Conservation (phyloP, 306 rosid species). For the Crotalaria pallida region DNA sequence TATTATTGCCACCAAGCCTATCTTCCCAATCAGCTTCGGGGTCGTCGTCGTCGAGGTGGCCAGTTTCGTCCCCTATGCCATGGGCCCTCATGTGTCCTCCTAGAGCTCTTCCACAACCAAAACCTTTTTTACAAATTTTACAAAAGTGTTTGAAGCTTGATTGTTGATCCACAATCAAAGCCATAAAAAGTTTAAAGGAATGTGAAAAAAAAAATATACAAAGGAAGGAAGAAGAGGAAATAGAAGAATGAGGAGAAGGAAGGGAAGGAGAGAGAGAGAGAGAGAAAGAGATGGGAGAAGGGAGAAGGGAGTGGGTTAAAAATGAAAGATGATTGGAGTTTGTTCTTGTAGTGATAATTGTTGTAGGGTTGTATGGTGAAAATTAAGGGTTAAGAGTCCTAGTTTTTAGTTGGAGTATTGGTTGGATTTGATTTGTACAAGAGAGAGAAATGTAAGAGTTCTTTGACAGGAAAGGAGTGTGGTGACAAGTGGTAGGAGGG, state of each 20-base stretch:
- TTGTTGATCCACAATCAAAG: slow-evolving; percentile 57
- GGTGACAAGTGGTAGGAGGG: slow-evolving; percentile 71
- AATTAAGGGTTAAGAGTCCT: slow-evolving; percentile 52
- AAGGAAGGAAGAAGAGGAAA: no score
- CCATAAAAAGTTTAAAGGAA: slow-evolving; percentile 41
- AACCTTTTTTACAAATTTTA: slow-evolving; percentile 89
- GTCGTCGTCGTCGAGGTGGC: slow-evolving; percentile 60
- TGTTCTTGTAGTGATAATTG: slow-evolving; percentile 53
- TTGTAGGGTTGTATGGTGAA: slow-evolving; percentile 45
- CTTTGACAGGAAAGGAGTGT: slow-evolving; percentile 28
- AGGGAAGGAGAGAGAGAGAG: not conserved
- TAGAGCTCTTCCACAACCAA: slow-evolving; percentile 84
- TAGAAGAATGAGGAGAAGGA: not conserved
- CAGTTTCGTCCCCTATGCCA: slow-evolving; percentile 64
- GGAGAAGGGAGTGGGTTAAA: slow-evolving; percentile 7
- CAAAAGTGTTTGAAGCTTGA: slow-evolving; percentile 78
- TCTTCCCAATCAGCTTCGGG: slow-evolving; percentile 75
- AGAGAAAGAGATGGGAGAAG: not conserved
- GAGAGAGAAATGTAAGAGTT: slow-evolving; percentile 33
- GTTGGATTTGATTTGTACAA: slow-evolving; percentile 44
- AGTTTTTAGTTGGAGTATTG: slow-evolving; percentile 70
- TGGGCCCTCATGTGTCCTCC: slow-evolving; percentile 99
- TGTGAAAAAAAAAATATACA: not conserved
- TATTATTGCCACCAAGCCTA: slow-evolving; percentile 34
- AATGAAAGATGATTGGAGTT: slow-evolving; percentile 25